These are phyloP conservation scores for Macrolepiota fuliginosa DNA, from an alignment of 768 basidiomycete genomes.

Conservation along the genomic window DNA sequence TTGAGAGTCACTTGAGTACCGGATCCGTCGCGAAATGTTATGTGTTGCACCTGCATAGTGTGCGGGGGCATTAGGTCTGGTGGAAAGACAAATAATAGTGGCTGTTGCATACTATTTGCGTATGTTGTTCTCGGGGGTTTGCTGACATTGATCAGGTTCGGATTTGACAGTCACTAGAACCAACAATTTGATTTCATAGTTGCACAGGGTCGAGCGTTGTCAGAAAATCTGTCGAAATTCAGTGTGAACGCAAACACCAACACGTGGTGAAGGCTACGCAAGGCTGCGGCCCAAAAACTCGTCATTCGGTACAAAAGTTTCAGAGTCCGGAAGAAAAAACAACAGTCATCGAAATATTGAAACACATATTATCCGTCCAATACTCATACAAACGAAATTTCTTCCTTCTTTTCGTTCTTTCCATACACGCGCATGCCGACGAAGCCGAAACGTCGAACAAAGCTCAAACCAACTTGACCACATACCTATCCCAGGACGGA, in stretches of 20 bases:
- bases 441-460: conserved; percentile 7
- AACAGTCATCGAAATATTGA: background rate
- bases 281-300: background rate
- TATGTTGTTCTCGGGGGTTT: background rate
- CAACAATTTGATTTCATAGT: background rate
- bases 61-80: background rate
- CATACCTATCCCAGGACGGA: conserved; percentile 68
- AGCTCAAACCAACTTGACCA: conserved; percentile 32
- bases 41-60: background rate
- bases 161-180: background rate
- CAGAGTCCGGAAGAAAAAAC: background rate
- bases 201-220: background rate
- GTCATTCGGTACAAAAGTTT: background rate
- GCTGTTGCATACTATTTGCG: background rate
- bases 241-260: background rate
- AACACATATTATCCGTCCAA: background rate
- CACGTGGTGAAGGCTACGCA: background rate
- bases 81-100: background rate
- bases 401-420: background rate
- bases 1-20: background rate
- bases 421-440: background rate
- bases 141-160: background rate
- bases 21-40: background rate
- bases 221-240: background rate
- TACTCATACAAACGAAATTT: background rate